phyloP scores from a whole-genome alignment of 129 eudicot genomes.

The Escallonia herrerae region DNA sequence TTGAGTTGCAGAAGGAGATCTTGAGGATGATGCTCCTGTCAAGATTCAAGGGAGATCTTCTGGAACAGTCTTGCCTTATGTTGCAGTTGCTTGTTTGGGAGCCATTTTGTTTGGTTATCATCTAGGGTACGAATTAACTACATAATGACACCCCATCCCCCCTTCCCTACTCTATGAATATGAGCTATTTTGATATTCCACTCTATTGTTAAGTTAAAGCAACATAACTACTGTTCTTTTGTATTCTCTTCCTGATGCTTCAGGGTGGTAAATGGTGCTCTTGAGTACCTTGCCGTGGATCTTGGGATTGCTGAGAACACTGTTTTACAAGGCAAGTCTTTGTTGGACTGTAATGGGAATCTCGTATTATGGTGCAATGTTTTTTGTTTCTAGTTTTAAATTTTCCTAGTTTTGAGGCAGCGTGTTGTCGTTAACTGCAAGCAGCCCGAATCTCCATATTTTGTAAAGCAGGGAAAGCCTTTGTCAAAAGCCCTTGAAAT shows the following conservation, averaged over 20 bases:
- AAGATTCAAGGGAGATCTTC: conserved; percentile 54
- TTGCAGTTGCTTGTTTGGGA: conserved; percentile 94
- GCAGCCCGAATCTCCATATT: background rate
- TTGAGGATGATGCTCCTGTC: conserved; percentile 49
- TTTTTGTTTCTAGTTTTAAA: too few species aligned
- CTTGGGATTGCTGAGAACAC: conserved; percentile 75
- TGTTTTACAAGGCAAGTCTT: conserved; percentile 71
- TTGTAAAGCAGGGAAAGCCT: background rate
- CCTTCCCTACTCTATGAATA: background rate
- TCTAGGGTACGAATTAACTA: conserved; percentile 53
- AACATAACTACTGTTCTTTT: background rate
- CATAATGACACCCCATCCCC: background rate
- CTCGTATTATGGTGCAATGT: background rate
- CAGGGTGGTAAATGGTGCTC: conserved; percentile 97
- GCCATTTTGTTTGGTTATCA: conserved; percentile 96
- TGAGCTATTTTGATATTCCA: background rate
- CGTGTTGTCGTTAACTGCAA: background rate
- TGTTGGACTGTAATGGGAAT: background rate
- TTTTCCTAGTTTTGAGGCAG: background rate
- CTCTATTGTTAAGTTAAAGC: background rate
- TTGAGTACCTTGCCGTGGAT: conserved; percentile 84
- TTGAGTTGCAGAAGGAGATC: conserved; percentile 43
- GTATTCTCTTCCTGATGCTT: conserved; percentile 10
- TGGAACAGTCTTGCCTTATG: conserved; percentile 83
- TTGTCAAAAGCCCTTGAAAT: background rate